Conservation (phyloP, 2,329 filamentous ascomycete genomes). For the Aspergillus oerlinghausenensis region DNA sequence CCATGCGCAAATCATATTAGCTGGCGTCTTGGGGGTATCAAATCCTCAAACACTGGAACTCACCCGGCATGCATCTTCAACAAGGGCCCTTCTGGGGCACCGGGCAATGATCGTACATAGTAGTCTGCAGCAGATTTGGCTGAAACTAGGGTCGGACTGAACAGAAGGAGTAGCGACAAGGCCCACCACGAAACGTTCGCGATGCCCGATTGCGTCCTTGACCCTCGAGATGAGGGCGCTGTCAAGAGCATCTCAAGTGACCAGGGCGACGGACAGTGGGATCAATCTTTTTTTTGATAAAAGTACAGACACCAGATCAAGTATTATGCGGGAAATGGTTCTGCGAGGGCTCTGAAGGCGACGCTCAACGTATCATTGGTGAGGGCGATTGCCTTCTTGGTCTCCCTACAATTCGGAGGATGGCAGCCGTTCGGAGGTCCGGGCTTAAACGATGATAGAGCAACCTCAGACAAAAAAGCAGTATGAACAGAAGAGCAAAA, state of each 20-base stretch:
- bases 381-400: not conserved
- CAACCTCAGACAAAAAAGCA: not conserved
- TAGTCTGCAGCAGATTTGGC: constrained; percentile 73
- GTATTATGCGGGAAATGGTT: not conserved
- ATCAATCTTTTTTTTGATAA: not conserved
- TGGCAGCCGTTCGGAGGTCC: not conserved
- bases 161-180: constrained; percentile 22
- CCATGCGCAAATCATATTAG: constrained; percentile 1
- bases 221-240: constrained; percentile 11
- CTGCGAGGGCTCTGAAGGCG: constrained; percentile 8
- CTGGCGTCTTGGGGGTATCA: not conserved
- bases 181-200: constrained; percentile 20
- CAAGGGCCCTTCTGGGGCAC: constrained; percentile 70
- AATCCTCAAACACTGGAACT: constrained; percentile 31
- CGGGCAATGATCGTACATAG: constrained; percentile 79
- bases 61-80: constrained; percentile 99
- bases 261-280: not conserved
- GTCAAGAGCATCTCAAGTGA: constrained; percentile 16
- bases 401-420: not conserved
- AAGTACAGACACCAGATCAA: not conserved
- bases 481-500: not conserved
- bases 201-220: constrained; percentile 7
- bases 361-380: constrained; percentile 14
- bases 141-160: constrained; percentile 19
- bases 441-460: not conserved